Conservation (phyloP, 495 filamentous ascomycete species). For the Jackrogersella multiformis region DNA sequence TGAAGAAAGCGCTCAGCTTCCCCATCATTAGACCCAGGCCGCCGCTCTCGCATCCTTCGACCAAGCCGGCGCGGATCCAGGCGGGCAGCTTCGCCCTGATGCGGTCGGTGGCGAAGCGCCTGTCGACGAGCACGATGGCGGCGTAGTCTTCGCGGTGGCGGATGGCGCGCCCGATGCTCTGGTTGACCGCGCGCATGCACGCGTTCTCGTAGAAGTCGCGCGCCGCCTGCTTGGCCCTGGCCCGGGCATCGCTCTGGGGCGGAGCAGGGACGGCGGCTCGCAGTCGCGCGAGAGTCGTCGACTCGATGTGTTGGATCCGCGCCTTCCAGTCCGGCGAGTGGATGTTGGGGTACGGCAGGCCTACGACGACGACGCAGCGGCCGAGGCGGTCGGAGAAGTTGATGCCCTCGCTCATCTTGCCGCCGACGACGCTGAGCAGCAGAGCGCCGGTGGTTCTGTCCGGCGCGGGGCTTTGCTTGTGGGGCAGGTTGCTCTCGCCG, state of each 20-base stretch:
- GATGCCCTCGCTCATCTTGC: slow-evolving; percentile 95
- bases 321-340: slow-evolving; percentile 91
- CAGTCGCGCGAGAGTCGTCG: slow-evolving; percentile 63
- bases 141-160: slow-evolving; percentile 90
- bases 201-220: slow-evolving; percentile 93
- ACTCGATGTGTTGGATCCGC: slow-evolving; percentile 85
- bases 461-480: background rate
- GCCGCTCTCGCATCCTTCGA: slow-evolving; percentile 55
- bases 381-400: slow-evolving; percentile 96
- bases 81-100: slow-evolving; percentile 83
- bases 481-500: background rate
- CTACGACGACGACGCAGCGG: slow-evolving; percentile 86
- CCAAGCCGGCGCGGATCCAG: slow-evolving; percentile 80
- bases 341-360: slow-evolving; percentile 92
- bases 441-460: slow-evolving; percentile 76
- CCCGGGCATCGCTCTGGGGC: slow-evolving; percentile 58
- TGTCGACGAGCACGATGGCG: slow-evolving; percentile 84
- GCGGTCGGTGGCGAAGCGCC: slow-evolving; percentile 72
- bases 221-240: slow-evolving; percentile 69
- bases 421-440: slow-evolving; percentile 92
- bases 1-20: slow-evolving; percentile 65
- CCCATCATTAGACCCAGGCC: slow-evolving; percentile 64
- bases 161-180: slow-evolving; percentile 93
- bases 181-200: slow-evolving; percentile 96
- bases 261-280: slow-evolving; percentile 51